These are phyloP conservation scores for Zygoascus sp. DNA, from an alignment of 1,139 yeast species.

Conservation along the genomic window DNA sequence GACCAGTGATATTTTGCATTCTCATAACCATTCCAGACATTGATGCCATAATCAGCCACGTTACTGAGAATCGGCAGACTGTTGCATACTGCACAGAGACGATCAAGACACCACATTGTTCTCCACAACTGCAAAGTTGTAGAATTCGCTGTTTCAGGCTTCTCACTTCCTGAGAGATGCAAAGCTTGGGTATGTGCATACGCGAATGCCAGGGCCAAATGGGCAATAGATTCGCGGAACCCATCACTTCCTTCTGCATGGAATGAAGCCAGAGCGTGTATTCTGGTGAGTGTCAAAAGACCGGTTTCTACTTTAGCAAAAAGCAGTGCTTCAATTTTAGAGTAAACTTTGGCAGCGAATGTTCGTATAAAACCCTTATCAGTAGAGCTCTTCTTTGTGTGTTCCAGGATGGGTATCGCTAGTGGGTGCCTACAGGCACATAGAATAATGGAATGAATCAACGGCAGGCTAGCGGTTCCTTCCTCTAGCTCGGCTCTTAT, in stretches of 20 bases:
- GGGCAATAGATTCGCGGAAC: conserved; percentile 34
- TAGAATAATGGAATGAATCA: conserved; percentile 21
- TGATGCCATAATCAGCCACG: conserved; percentile 31
- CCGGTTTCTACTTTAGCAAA: conserved; percentile 15
- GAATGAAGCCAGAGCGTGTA: conserved; percentile 32
- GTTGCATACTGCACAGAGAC: conserved; percentile 34
- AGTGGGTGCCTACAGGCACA: conserved; percentile 13
- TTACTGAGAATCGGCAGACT: conserved; percentile 34
- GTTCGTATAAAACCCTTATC: conserved; percentile 12
- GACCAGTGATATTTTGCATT: neutral
- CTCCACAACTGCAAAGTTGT: conserved; percentile 32
- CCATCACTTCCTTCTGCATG: conserved; percentile 34
- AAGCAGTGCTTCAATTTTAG: conserved; percentile 15
- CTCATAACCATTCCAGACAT: conserved; percentile 20
- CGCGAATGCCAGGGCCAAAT: conserved; percentile 34
- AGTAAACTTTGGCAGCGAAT: conserved; percentile 11
- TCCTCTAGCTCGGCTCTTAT: neutral
- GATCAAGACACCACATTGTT: conserved; percentile 37
- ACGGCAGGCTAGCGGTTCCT: conserved; percentile 9
- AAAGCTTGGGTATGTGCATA: conserved; percentile 36
- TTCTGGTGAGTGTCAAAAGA: conserved; percentile 21
- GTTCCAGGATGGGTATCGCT: conserved; percentile 10
- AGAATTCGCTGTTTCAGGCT: conserved; percentile 15
- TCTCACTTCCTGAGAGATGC: conserved; percentile 30
- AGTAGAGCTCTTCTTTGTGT: neutral